Base-by-base conservation (phyloP, 805 yeast species). In the Hemisphaericaspora nanyangensis region DNA sequence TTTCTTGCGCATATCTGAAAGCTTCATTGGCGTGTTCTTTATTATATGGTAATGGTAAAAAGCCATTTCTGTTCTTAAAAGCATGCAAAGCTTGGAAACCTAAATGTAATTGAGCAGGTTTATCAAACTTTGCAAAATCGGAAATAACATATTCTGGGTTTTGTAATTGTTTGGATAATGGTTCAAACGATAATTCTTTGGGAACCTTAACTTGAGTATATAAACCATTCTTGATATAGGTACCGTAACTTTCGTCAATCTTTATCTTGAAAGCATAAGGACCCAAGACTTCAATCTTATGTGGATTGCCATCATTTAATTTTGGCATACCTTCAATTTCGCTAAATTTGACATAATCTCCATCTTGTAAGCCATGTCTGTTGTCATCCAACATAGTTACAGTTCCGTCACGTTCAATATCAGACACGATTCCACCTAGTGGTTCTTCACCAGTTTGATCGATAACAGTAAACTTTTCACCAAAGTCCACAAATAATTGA, bases 371-470 rank as follows among this genome's bases (percentile, higher is more conserved):
- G 15, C 95, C 95, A 57, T 93, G 99, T 62, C 98, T 81, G 44
- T 79, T 82, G 47, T 88, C 97, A 57, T 85, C 96, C 51, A 91
- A 74, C 72, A 85, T 87, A 16, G 96, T 84, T n/a, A 93, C 96
- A 8, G 89, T 83, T 42, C 98, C 98, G 56, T 86, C 76, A 8
- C 68, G 59, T 56, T 90, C 96, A 44, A 93, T 84, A 56, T 86
- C 95, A 1, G 96, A 85, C 1, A 93, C 86, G 43, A 87, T 84
- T 33, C 99, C 98, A 4, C 80, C 58, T 35, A 70, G 68, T 13
- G 96, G 95, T 63, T 93, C 98, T 66, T 93, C 98, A 37, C 99
- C 99, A 37, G 85, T 86, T 29, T 80, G 73, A 59, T 93, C 99
- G 38, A 83, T 67, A 16, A 93, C 82, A 2, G 84, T 76, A 63